phyloP scores from a whole-genome alignment of 169 alveolate species.

The Plasmodium fragile region DNA sequence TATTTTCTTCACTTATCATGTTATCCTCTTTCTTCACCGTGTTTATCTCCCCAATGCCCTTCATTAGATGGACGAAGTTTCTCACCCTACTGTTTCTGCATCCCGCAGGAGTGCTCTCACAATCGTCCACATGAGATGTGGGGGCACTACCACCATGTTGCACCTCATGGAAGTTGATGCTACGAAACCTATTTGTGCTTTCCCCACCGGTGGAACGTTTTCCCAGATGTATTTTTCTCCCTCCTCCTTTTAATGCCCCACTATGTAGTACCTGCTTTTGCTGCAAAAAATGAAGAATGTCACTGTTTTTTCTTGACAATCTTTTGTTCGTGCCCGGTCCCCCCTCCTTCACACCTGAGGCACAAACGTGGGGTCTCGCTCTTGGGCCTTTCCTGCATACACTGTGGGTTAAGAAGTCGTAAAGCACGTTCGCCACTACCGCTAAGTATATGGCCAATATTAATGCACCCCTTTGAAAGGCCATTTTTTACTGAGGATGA shows the following conservation, averaged over 20 bases:
- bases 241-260: not conserved
- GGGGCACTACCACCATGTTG: not conserved
- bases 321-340: not conserved
- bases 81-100: constrained; percentile 4
- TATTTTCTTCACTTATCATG: not conserved
- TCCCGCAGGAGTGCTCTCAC: not conserved
- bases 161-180: constrained; percentile 11
- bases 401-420: constrained; percentile 18
- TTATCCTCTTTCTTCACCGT: not conserved
- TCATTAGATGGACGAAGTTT: constrained; percentile 34
- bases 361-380: not conserved
- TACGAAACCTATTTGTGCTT: not conserved
- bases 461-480: constrained; percentile 4
- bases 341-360: not conserved
- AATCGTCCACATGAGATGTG: not conserved
- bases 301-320: not conserved
- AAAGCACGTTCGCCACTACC: constrained; percentile 17
- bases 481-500: constrained; percentile 9
- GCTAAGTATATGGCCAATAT: not conserved
- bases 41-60: constrained; percentile 3
- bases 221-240: not conserved
- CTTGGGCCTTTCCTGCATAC: not conserved
- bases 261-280: not conserved
- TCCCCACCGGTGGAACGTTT: not conserved
- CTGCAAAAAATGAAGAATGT: constrained; percentile 27